Evolutionary conservation across 768 basidiomycete species (phyloP).

Genomic region (Boletus reticuloceps): DNA sequence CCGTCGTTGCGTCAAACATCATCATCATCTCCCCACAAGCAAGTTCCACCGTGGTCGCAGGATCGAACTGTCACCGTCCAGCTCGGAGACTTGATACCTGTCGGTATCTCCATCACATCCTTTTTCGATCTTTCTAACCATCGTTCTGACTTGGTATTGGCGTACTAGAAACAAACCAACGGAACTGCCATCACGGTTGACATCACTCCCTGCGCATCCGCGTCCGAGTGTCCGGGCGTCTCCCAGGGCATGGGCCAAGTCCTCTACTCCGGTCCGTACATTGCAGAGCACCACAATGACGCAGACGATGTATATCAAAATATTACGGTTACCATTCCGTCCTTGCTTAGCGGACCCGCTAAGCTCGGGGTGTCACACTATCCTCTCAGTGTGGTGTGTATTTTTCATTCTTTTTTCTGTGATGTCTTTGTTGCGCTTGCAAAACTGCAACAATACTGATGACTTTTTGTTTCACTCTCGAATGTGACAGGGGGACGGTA

Average conservation of each 20-base stretch:
- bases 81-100: slow-evolving; percentile 36
- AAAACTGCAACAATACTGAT: too few relatives aligned
- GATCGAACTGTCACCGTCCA: slow-evolving; percentile 38
- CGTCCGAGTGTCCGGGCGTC: background rate
- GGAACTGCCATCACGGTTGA: slow-evolving; percentile 5
- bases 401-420: too few relatives aligned
- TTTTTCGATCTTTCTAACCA: too few relatives aligned
- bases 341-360: background rate
- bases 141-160: background rate
- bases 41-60: slow-evolving; percentile 33
- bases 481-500: too few relatives aligned
- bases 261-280: background rate
- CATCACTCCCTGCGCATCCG: background rate
- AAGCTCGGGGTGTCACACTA: background rate
- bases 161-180: too few relatives aligned
- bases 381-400: background rate
- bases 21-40: slow-evolving; percentile 28
- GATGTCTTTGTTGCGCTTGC: too few relatives aligned
- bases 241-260: background rate
- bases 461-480: too few relatives aligned
- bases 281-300: background rate
- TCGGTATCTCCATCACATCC: background rate
- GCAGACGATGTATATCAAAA: background rate
- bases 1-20: too few relatives aligned
- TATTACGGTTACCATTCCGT: background rate